Conservation (phyloP, 2,329 filamentous ascomycete genomes). For the Coniella lustricola region DNA sequence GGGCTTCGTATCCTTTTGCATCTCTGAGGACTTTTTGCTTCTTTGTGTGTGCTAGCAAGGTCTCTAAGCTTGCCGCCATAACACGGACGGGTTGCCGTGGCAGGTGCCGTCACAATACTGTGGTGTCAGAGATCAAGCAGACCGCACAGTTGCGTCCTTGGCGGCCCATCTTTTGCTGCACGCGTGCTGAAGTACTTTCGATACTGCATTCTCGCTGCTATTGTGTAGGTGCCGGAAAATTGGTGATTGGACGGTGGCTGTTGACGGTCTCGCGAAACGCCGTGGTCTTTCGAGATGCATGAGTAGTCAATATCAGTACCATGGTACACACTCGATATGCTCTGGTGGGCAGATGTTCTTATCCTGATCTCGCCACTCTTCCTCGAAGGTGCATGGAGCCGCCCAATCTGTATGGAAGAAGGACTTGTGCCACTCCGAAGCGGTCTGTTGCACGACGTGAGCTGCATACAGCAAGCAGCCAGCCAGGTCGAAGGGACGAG, state of each 20-base stretch:
- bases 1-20: too few species aligned
- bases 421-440: neutral
- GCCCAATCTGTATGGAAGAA: too few species aligned
- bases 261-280: neutral
- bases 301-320: neutral
- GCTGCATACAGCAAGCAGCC: neutral
- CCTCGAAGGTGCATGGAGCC: neutral
- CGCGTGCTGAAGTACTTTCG: neutral
- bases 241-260: too few species aligned
- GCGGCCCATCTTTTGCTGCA: neutral
- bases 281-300: neutral
- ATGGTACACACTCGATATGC: neutral
- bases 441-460: constrained; percentile 3
- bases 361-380: constrained; percentile 1
- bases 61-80: too few species aligned
- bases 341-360: constrained; percentile 1
- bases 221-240: too few species aligned
- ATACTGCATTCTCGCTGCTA: neutral
- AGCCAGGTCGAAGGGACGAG: neutral
- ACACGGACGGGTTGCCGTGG: too few species aligned
- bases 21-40: neutral
- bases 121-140: too few species aligned
- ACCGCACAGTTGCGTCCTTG: too few species aligned
- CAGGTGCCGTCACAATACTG: too few species aligned
- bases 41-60: too few species aligned